Percentiles rank a stretch among this genome's conserved stretches.
These are phyloP conservation scores for Pseudocohnilembus persalinus DNA, from an alignment of 169 alveolate genomes.

Conservation along the genomic window DNA sequence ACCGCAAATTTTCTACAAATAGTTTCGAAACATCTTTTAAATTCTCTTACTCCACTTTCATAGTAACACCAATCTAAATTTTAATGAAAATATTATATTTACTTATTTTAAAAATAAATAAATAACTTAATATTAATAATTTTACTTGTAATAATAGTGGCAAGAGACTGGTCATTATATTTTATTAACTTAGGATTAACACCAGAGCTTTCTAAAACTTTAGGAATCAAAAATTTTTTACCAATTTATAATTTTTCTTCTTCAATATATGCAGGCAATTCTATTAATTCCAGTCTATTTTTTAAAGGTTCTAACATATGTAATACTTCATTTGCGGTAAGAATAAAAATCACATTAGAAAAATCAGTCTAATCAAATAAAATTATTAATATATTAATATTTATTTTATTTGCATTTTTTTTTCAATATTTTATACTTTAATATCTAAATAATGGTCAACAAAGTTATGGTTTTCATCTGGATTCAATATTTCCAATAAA, in stretches of 20 bases:
- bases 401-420: too few relatives aligned
- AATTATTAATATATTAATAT: too few relatives aligned
- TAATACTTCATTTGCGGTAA: slow-evolving; percentile 64
- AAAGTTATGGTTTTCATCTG: slow-evolving; percentile 61
- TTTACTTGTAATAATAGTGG: slow-evolving; percentile 12
- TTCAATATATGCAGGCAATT: slow-evolving; percentile 68
- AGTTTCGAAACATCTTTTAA: slow-evolving; percentile 66
- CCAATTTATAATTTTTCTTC: slow-evolving; percentile 65
- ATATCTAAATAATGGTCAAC: slow-evolving; percentile 67
- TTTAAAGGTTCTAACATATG: slow-evolving; percentile 65
- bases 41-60: slow-evolving; percentile 75
- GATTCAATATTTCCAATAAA: slow-evolving; percentile 63
- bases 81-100: not conserved
- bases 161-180: slow-evolving; percentile 11
- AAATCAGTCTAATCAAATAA: slow-evolving; percentile 58
- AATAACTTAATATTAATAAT: not conserved
- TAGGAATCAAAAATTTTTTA: slow-evolving; percentile 51
- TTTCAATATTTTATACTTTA: slow-evolving; percentile 2
- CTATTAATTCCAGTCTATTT: slow-evolving; percentile 69
- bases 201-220: slow-evolving; percentile 49
- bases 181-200: slow-evolving; percentile 24
- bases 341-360: slow-evolving; percentile 62
- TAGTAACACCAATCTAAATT: slow-evolving; percentile 60
- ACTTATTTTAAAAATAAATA: not conserved
- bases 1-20: slow-evolving; percentile 67